These are phyloP conservation scores for Trichoderma erinaceum DNA, from an alignment of 495 filamentous ascomycete genomes.

Conservation along the genomic window DNA sequence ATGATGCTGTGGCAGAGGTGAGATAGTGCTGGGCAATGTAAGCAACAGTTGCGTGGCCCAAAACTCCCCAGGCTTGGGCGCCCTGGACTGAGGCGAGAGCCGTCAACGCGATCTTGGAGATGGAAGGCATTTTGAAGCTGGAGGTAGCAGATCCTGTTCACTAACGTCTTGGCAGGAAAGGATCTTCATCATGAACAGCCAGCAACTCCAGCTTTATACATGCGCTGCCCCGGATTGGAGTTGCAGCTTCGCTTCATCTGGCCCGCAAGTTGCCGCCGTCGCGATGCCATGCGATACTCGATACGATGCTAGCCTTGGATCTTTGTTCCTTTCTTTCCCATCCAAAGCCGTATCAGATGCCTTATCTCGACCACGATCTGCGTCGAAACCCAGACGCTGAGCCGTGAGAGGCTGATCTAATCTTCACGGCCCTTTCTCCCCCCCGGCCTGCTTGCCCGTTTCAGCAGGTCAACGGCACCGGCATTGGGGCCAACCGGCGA, in stretches of 20 bases:
- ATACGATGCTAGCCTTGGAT: not conserved
- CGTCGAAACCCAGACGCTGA: not conserved
- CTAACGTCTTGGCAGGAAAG: not conserved
- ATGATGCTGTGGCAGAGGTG: conserved; percentile 23
- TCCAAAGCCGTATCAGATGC: not conserved
- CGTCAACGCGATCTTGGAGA: not conserved
- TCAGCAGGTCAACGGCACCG: conserved; percentile 3
- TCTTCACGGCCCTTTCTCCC: not conserved
- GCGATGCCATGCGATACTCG: not conserved
- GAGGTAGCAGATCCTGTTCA: not conserved
- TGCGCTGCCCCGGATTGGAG: not conserved
- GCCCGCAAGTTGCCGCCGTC: not conserved
- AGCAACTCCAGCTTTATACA: not conserved
- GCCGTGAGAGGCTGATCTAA: not conserved
- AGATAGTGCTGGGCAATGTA: conserved; percentile 51
- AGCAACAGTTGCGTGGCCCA: conserved; percentile 56
- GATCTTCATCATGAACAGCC: not conserved
- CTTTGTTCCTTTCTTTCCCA: not conserved
- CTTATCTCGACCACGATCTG: conserved; percentile 6
- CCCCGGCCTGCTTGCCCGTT: conserved; percentile 5
- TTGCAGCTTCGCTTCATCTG: not conserved
- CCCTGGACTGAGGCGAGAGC: conserved; percentile 12
- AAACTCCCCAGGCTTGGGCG: conserved; percentile 44
- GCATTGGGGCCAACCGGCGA: not conserved
- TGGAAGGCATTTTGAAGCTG: conserved; percentile 4